These are phyloP conservation scores for Salix purpurea DNA, from an alignment of 345 rosid species.

Conservation along the genomic window DNA sequence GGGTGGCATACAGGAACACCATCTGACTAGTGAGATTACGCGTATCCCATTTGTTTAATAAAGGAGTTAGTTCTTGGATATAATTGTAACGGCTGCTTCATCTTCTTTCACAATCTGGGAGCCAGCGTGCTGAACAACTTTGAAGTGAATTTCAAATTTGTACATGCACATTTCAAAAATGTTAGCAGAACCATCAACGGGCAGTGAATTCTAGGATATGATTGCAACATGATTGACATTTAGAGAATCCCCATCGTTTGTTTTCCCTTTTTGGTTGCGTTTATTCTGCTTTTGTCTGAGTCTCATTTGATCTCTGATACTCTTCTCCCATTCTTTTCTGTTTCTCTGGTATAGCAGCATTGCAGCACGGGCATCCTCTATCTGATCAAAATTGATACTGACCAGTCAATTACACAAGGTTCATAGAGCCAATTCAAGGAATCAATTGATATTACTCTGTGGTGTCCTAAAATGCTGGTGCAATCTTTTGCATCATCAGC, in stretches of 20 bases:
- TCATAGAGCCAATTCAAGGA: background rate
- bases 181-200: background rate
- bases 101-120: background rate
- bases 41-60: too few relatives aligned
- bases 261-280: conserved; percentile 62
- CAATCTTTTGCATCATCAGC: too few relatives aligned
- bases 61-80: too few relatives aligned
- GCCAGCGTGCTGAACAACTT: background rate
- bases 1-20: too few relatives aligned
- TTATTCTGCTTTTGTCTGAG: conserved; percentile 62
- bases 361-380: conserved; percentile 84
- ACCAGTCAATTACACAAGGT: background rate
- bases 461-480: too few relatives aligned
- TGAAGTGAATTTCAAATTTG: background rate
- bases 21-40: too few relatives aligned
- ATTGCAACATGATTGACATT: background rate
- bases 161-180: background rate
- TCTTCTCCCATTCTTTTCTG: conserved; percentile 74
- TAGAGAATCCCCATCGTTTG: background rate
- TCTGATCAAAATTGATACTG: conserved; percentile 17
- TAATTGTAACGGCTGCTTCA: background rate
- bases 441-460: too few relatives aligned
- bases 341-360: conserved; percentile 79
- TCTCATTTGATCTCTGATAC: conserved; percentile 49
- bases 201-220: conserved; percentile 11